Percentiles rank a stretch among this genome's conserved stretches.
These are phyloP conservation scores for Pythium brachiatum DNA, from an alignment of 352 stramenopile species.

Conservation along the genomic window DNA sequence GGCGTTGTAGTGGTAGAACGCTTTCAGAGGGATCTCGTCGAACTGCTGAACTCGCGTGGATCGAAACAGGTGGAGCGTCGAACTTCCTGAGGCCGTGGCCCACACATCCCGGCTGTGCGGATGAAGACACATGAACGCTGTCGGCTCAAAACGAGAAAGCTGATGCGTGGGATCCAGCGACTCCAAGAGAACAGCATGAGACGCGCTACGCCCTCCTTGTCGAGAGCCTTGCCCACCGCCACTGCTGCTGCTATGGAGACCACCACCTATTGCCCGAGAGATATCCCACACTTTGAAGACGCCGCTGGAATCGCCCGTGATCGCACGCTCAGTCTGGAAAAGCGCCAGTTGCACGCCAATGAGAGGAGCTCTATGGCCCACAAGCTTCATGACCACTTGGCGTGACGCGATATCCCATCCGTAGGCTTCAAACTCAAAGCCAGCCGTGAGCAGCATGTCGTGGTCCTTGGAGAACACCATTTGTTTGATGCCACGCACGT, in stretches of 20 bases:
- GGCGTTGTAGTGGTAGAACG: constrained; percentile 68
- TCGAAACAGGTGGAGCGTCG: constrained; percentile 55
- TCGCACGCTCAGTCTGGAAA: constrained; percentile 76
- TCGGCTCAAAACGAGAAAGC: constrained; percentile 52
- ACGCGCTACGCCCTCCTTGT: constrained; percentile 24
- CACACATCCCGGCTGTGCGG: constrained; percentile 62
- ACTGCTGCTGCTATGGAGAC: neutral
- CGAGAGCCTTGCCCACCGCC: neutral
- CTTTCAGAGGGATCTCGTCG: constrained; percentile 63
- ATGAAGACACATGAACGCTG: constrained; percentile 53
- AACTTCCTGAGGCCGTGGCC: constrained; percentile 42
- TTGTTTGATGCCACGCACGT: constrained; percentile 69
- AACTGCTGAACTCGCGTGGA: constrained; percentile 61
- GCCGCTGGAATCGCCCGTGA: constrained; percentile 70
- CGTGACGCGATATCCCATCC: constrained; percentile 82
- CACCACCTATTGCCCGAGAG: constrained; percentile 29
- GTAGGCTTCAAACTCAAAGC: constrained; percentile 83
- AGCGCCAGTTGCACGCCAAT: constrained; percentile 65
- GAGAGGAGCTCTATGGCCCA: constrained; percentile 71
- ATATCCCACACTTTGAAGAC: constrained; percentile 89
- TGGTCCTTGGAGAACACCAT: constrained; percentile 76
- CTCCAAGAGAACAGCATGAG: constrained; percentile 62
- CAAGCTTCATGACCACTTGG: constrained; percentile 63
- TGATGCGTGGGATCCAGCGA: constrained; percentile 54
- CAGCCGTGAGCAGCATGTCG: constrained; percentile 73